phyloP scores from a whole-genome alignment of 176 grass and related monocot genomes.

The Coix lacrymajobi region DNA sequence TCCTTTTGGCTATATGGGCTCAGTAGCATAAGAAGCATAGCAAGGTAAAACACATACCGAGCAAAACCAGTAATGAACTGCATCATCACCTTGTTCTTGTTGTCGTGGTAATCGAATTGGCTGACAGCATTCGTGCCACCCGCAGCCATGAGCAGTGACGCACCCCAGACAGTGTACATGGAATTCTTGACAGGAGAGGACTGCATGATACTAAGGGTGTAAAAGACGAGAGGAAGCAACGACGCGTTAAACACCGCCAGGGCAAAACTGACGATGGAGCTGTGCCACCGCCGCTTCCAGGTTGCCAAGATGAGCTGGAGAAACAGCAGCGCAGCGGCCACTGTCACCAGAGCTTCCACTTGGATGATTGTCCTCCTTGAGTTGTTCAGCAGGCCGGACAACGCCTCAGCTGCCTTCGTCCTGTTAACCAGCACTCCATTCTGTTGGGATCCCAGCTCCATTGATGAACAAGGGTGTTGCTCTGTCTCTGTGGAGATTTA shows the following conservation, averaged over 20 bases:
- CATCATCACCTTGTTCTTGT: accelerated
- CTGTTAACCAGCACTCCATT: neutral
- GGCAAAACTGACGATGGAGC: neutral
- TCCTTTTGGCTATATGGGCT: neutral
- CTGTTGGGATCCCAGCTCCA: neutral
- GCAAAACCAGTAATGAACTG: accelerated
- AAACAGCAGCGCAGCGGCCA: neutral
- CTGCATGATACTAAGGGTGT: neutral
- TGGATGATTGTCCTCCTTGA: neutral
- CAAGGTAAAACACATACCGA: neutral
- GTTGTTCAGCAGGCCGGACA: neutral
- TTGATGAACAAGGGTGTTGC: neutral
- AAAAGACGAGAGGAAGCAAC: neutral
- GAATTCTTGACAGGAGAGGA: neutral
- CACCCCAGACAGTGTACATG: neutral
- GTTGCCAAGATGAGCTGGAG: neutral
- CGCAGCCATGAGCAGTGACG: neutral
- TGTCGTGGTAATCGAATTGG: neutral
- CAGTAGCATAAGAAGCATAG: neutral
- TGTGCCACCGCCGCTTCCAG: neutral
- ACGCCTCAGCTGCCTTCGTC: neutral
- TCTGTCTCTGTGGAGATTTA: too few relatives aligned
- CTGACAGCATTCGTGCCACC: neutral
- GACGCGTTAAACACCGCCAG: neutral
- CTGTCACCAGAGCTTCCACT: neutral